Evolutionary conservation across 2,329 filamentous ascomycete genomes (phyloP).

Genomic region (Rutstroemia sp.): DNA sequence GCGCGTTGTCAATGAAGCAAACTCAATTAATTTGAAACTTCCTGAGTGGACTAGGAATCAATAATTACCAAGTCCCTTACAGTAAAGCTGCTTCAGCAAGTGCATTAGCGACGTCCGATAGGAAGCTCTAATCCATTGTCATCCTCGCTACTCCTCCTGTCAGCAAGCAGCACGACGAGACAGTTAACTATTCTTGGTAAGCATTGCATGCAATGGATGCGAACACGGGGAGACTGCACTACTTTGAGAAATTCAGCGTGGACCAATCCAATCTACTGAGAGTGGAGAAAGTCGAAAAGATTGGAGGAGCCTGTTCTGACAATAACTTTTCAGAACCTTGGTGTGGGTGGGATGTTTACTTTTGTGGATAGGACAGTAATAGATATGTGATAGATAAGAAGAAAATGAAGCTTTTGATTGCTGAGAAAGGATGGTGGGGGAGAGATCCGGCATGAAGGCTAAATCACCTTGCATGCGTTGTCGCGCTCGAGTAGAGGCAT

Average conservation of each 20-base stretch:
- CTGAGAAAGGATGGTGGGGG: neutral
- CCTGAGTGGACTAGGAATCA: no score
- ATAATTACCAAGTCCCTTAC: no score
- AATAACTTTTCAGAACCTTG: neutral
- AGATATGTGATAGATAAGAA: neutral
- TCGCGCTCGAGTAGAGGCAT: neutral
- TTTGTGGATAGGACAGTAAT: neutral
- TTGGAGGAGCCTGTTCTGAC: neutral
- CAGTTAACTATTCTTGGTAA: neutral
- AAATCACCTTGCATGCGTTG: conserved; percentile 3
- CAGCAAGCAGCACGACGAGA: neutral
- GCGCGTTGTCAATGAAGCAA: no score
- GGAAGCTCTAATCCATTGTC: no score
- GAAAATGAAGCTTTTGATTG: neutral
- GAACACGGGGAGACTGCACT: neutral
- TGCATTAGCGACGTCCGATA: no score
- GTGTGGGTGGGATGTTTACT: neutral
- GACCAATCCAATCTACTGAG: neutral
- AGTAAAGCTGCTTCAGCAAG: no score
- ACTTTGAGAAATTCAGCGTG: neutral
- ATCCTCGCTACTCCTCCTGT: neutral
- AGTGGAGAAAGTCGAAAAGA: neutral
- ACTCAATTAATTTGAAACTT: no score
- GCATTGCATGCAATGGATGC: neutral
- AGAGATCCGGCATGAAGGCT: neutral